Evolutionary conservation across 1,284 basidiomycete genomes (phyloP).

Genomic region (Cutaneotrichosporon cutaneum): DNA sequence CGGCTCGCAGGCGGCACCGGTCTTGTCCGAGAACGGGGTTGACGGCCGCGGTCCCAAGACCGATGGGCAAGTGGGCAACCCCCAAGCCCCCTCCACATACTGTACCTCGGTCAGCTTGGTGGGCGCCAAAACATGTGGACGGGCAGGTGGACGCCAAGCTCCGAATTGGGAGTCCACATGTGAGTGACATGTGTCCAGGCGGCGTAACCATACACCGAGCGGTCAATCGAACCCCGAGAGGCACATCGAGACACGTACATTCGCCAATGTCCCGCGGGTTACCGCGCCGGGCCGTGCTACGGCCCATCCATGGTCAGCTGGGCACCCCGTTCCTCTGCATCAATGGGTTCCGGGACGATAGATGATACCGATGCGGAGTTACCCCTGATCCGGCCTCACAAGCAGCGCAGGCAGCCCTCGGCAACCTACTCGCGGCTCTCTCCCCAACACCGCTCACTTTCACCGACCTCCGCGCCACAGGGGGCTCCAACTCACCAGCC

Average conservation of each 20-base stretch:
- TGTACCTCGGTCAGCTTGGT: too few relatives aligned
- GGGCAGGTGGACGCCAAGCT: too few relatives aligned
- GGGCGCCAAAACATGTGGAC: too few relatives aligned
- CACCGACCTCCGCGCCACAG: not conserved
- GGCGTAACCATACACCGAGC: not conserved
- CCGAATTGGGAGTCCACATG: too few relatives aligned
- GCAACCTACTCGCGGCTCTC: not conserved
- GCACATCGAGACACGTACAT: not conserved
- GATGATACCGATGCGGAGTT: not conserved
- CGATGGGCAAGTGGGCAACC: too few relatives aligned
- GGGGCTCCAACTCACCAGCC: not conserved
- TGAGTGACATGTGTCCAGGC: not conserved
- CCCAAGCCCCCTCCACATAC: too few relatives aligned
- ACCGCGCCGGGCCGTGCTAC: not conserved
- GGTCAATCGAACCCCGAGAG: not conserved
- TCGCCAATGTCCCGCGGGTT: not conserved
- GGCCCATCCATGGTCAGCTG: not conserved
- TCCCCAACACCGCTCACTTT: not conserved
- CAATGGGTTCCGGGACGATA: not conserved
- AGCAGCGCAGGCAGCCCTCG: not conserved
- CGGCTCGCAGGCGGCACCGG: too few relatives aligned
- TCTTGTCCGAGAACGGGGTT: not conserved
- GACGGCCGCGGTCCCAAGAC: too few relatives aligned
- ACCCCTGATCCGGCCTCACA: not conserved
- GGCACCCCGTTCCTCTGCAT: not conserved